phyloP scores from a whole-genome alignment of 306 rosid genomes.

The Cicer judaicum region DNA sequence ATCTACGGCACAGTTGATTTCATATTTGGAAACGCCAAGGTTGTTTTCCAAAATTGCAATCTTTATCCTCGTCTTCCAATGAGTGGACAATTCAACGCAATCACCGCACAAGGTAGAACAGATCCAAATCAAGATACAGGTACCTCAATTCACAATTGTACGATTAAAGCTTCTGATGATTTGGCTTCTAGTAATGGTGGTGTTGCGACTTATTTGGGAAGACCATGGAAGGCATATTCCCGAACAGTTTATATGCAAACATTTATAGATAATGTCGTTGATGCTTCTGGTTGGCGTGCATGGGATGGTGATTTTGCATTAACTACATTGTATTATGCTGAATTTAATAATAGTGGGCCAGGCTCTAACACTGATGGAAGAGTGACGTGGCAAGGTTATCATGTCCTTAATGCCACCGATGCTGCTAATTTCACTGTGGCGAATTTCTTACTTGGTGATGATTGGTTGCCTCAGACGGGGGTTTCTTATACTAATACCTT shows the following conservation, averaged over 20 bases:
- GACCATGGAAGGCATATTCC: slow-evolving; percentile 92
- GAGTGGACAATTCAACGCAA: slow-evolving; percentile 84
- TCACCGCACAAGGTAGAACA: slow-evolving; percentile 87
- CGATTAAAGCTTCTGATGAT: slow-evolving; percentile 64
- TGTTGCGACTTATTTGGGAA: slow-evolving; percentile 64
- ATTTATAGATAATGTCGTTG: slow-evolving; percentile 56
- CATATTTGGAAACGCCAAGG: slow-evolving; percentile 95
- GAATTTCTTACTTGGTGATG: slow-evolving; percentile 69
- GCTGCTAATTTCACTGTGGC: slow-evolving; percentile 76
- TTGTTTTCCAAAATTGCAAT: slow-evolving; percentile 82
- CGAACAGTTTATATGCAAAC: slow-evolving; percentile 78
- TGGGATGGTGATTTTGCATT: slow-evolving; percentile 88
- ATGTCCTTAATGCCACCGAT: slow-evolving; percentile 63
- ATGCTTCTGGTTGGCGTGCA: slow-evolving; percentile 68
- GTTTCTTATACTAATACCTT: slow-evolving; percentile 59
- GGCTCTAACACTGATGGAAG: slow-evolving; percentile 62
- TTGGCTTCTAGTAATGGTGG: slow-evolving; percentile 43
- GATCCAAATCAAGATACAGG: slow-evolving; percentile 89
- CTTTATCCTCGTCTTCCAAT: slow-evolving; percentile 81
- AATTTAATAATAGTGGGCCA: slow-evolving; percentile 69
- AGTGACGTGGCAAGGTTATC: slow-evolving; percentile 77
- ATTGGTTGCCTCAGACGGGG: slow-evolving; percentile 82
- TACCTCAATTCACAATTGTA: slow-evolving; percentile 73
- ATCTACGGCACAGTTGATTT: slow-evolving; percentile 89
- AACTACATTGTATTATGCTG: slow-evolving; percentile 75